Percentiles rank a stretch among this genome's conserved stretches.
Conservation (phyloP, 257 asterid species). For the Vinca minor region DNA sequence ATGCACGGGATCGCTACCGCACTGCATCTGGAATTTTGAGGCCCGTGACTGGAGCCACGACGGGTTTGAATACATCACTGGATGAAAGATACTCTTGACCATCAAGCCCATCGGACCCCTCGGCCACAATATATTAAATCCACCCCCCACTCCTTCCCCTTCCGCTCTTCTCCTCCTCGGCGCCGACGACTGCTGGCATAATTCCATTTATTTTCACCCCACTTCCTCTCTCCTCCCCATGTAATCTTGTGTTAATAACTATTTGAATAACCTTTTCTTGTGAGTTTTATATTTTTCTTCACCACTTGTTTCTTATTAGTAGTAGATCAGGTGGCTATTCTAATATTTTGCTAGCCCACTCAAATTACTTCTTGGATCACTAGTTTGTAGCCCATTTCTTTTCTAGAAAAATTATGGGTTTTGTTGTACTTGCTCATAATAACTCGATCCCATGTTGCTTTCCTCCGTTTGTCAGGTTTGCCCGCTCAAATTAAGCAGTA, state of each 20-base stretch:
- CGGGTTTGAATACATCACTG: too few relatives aligned
- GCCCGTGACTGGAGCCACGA: too few relatives aligned
- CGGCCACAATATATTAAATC: too few relatives aligned
- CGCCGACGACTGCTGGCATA: too few relatives aligned
- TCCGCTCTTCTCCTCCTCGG: too few relatives aligned
- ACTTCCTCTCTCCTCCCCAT: neutral
- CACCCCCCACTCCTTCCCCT: neutral
- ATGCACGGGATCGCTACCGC: too few relatives aligned
- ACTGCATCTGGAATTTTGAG: too few relatives aligned
- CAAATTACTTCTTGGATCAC: neutral
- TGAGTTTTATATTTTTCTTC: neutral
- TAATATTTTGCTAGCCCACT: neutral
- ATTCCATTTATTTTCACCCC: neutral
- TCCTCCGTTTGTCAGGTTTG: constrained; percentile 6
- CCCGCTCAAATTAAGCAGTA: too few relatives aligned
- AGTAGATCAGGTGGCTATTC: constrained; percentile 3
- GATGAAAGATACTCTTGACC: neutral
- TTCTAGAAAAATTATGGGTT: neutral
- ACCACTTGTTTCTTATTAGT: neutral
- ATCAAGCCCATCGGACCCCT: too few relatives aligned
- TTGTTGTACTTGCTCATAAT: neutral
- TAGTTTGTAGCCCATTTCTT: neutral
- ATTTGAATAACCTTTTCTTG: neutral
- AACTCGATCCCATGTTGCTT: neutral
- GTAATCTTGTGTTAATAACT: neutral